Base-by-base conservation (phyloP, 129 eudicot genomes). In the Tagetes erecta region DNA sequence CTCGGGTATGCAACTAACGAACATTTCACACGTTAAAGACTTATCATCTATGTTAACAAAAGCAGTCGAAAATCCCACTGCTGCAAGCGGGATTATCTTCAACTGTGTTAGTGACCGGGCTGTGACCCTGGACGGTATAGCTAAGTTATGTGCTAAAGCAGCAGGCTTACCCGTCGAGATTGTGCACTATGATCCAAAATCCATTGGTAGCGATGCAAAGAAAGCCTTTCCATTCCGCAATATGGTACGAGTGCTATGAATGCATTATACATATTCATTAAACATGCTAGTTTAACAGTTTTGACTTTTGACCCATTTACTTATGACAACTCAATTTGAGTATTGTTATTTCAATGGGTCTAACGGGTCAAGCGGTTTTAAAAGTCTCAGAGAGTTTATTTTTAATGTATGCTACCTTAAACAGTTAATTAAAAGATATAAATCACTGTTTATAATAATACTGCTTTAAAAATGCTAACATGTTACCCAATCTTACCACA, bases 201-300 rank as follows among this genome's bases (percentile, higher is more conserved):
- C 83, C 68, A 71, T 95, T 5, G 96, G 99, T 11, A 64, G 84
- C 47, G 97, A 91, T 81, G 96, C 97, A 64, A 95, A 88, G 86
- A 95, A 88, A 84, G 99, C 99, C 45, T 95, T 95, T 80, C 99
- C 99, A 31, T 95, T 95, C 79, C 94, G 99, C 10, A 95, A 85
- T 75, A 91, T 91, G 99, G 99, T 95, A 87, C 7, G 80, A 71
- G 13, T 39, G 12, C 34, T 64, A 4, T 31, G 13, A 69, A 69
- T 34, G 46, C 46, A 4, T 30, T 40, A 38, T 42, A 39, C 52
- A 71, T 14, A 6, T 12, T 38, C 35, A 2, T 11, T 20, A 20
- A 20, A 20, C 27, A 20, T 20, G 27, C 27, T 20, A 20, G 27
- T 20, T 20, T 20, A 20, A 20, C 27, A 20, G 27, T 20, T 20